Evolutionary conservation across 192 early-diverging fungal species (phyloP).

Genomic region (Coemansia sp.): DNA sequence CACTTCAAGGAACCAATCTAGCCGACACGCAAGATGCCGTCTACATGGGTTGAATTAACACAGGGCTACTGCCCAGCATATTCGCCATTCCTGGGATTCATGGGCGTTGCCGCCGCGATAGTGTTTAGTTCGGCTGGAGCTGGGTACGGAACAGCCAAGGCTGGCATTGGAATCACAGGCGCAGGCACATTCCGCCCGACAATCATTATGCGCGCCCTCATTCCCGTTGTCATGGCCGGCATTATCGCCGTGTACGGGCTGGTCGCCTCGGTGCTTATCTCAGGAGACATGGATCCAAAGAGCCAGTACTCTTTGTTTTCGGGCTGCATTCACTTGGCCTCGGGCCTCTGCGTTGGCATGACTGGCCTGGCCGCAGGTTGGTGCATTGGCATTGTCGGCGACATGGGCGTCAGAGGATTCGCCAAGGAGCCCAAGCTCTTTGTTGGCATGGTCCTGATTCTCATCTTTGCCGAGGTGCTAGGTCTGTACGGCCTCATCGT

Average conservation of each 20-base stretch:
- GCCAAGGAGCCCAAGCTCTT: slow-evolving; percentile 90
- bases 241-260: slow-evolving; percentile 99
- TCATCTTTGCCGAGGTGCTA: slow-evolving; percentile 99
- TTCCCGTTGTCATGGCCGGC: slow-evolving; percentile 99
- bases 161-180: slow-evolving; percentile 94
- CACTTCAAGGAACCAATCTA: background rate
- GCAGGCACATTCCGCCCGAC: slow-evolving; percentile 95
- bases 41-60: slow-evolving; percentile 28
- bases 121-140: slow-evolving; percentile 89
- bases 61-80: slow-evolving; percentile 56
- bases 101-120: slow-evolving; percentile 62
- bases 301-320: slow-evolving; percentile 54
- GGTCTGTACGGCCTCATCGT: slow-evolving; percentile 98
- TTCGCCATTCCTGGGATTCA: slow-evolving; percentile 63
- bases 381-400: slow-evolving; percentile 96
- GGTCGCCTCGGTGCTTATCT: slow-evolving; percentile 92
- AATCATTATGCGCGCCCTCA: slow-evolving; percentile 85
- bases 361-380: slow-evolving; percentile 94
- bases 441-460: slow-evolving; percentile 93
- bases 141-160: slow-evolving; percentile 97
- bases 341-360: slow-evolving; percentile 91
- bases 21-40: background rate
- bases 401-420: slow-evolving; percentile 90
- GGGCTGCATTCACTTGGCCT: slow-evolving; percentile 91
- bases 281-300: slow-evolving; percentile 60